Evolutionary conservation across 768 basidiomycete genomes (phyloP), one percentile per base, ranked within the genome.

Genomic region (Boletus reticulatus): DNA sequence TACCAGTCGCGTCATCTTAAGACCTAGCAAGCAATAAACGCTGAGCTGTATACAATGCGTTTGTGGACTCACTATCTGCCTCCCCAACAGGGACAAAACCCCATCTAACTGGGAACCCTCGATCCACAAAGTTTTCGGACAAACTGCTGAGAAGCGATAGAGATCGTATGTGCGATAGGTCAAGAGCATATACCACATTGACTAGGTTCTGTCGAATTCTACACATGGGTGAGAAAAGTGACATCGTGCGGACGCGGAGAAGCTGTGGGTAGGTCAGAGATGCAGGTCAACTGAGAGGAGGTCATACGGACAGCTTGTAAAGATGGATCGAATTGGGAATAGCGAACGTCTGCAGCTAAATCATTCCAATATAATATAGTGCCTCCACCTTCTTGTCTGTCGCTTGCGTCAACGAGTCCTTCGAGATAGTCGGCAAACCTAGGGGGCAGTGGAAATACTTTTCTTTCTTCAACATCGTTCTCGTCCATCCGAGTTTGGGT

Each of bases 341-440:
- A 88, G 50, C 84, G 77, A 39, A 73, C 76, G 70, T 98, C 97
- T 59, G 83, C 89, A 73, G 92, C 88, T 19, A 98, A 72, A 61
- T 99, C 87, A 69, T 98, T 99, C 87, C 88, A 90, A 84, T 91
- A 98, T 1, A 86, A 66, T 38, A 95, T 79, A 4, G 89, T 78
- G 36, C 73, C 78, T 0, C 87, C 92, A 2, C 82, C 92, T 67
- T 99, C 97, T 4, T 67, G 64, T 17, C 91, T 76, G 71, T 99
- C 96, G 55, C 89, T 93, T 1, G 94, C 88, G 70, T 98, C 97
- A 54, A 96, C 88, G n/a, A 97, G 61, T 1, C 87, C 91, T 51
- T 90, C 88, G 4, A 71, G 58, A 29, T 60, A 67, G 37, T 68
- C 71, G 6, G 63, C 45, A 44, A 52, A 27, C 47, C 67, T 71